phyloP scores from a whole-genome alignment of 768 basidiomycete species.

The Boletellus ananiceps region DNA sequence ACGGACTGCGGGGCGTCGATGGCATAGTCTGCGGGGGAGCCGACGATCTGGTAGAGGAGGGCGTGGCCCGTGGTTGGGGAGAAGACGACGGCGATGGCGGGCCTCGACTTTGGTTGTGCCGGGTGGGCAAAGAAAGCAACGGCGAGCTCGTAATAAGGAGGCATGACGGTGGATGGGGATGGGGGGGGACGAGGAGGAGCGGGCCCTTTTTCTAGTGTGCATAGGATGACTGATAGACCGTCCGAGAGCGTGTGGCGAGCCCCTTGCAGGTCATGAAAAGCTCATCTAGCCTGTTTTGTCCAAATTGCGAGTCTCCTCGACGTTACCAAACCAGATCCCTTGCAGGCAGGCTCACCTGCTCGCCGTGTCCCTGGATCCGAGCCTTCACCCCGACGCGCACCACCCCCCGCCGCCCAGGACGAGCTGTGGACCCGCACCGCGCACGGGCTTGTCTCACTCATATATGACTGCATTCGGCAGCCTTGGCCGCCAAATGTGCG shows the following conservation, averaged over 20 bases:
- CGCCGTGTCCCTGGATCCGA: too few relatives aligned
- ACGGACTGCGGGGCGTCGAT: conserved; percentile 32
- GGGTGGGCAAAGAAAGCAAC: conserved; percentile 25
- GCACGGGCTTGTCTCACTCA: too few relatives aligned
- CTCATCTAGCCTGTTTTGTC: too few relatives aligned
- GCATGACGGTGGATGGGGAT: conserved; percentile 16
- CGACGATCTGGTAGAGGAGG: conserved; percentile 29
- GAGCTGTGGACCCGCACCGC: too few relatives aligned
- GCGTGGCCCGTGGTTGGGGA: conserved; percentile 27
- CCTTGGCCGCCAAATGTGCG: too few relatives aligned
- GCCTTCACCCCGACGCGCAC: too few relatives aligned
- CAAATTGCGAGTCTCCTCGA: neutral
- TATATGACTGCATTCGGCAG: too few relatives aligned
- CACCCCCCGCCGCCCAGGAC: too few relatives aligned
- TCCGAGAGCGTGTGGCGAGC: too few relatives aligned
- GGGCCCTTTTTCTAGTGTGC: conserved; percentile 21
- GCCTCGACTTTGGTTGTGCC: conserved; percentile 19
- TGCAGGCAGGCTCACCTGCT: neutral
- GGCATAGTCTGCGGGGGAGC: conserved; percentile 25
- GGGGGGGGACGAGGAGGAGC: neutral
- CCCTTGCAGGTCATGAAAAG: too few relatives aligned
- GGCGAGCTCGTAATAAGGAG: conserved; percentile 32
- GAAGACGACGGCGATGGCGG: conserved; percentile 28
- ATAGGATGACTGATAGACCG: conserved; percentile 14
- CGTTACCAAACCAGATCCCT: conserved; percentile 27